These are phyloP conservation scores for Phytophthora vignae DNA, from an alignment of 352 stramenopile genomes.

Conservation along the genomic window DNA sequence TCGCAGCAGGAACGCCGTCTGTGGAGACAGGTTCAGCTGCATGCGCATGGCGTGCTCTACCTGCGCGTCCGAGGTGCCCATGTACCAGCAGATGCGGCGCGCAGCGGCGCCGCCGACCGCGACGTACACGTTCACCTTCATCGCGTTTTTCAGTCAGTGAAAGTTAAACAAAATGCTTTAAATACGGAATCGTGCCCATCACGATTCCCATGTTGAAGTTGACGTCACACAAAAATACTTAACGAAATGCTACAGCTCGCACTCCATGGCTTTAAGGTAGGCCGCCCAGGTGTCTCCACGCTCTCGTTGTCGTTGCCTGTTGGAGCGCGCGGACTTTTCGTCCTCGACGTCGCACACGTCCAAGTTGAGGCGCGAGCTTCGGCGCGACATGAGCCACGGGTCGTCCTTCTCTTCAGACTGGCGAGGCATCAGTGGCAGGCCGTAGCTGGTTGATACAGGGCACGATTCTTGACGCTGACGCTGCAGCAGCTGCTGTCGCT, in stretches of 20 bases:
- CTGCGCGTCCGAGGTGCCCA: slow-evolving; percentile 57
- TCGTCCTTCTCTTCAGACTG: slow-evolving; percentile 20
- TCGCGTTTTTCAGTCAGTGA: background rate
- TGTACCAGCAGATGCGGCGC: slow-evolving; percentile 63
- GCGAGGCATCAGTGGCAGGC: slow-evolving; percentile 5
- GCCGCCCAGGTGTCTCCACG: slow-evolving; percentile 16
- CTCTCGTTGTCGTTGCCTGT: background rate
- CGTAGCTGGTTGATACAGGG: slow-evolving; percentile 1
- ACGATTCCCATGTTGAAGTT: slow-evolving; percentile 2
- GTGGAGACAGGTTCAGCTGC: slow-evolving; percentile 36
- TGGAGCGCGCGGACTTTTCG: slow-evolving; percentile 16
- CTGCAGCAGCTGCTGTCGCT: slow-evolving; percentile 35
- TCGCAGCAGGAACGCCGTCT: slow-evolving; percentile 47
- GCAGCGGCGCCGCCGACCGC: slow-evolving; percentile 6
- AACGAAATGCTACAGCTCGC: slow-evolving; percentile 21
- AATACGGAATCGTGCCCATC: slow-evolving; percentile 2
- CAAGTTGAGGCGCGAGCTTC: slow-evolving; percentile 36
- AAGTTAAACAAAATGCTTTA: too few species aligned
- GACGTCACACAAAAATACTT: background rate
- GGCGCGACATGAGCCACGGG: slow-evolving; percentile 16
- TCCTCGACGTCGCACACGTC: slow-evolving; percentile 36
- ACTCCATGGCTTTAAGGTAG: slow-evolving; percentile 36
- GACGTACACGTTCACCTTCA: slow-evolving; percentile 45
- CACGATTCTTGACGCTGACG: slow-evolving; percentile 12
- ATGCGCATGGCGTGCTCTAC: slow-evolving; percentile 55